Percentiles rank a stretch among this genome's conserved stretches.
These are phyloP conservation scores for Erodium trifolium DNA, from an alignment of 441 rosid genomes.

Conservation along the genomic window DNA sequence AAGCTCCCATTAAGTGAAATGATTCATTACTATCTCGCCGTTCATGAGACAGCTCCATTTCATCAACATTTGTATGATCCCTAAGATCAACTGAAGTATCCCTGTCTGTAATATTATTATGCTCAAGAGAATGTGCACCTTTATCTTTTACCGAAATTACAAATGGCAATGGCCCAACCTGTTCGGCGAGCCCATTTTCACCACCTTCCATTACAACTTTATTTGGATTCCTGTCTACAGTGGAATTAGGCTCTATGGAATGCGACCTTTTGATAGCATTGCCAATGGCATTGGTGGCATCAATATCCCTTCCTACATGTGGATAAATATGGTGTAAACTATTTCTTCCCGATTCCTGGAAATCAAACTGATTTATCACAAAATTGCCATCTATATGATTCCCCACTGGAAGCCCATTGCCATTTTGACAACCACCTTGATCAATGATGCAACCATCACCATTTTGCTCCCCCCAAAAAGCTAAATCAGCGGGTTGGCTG, in stretches of 20 bases:
- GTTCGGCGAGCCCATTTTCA: slow-evolving; percentile 13
- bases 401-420: slow-evolving; percentile 13
- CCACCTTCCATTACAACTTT: slow-evolving; percentile 21
- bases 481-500: slow-evolving; percentile 15
- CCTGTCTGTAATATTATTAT: slow-evolving; percentile 14
- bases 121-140: slow-evolving; percentile 11
- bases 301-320: not conserved
- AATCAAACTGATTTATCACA: slow-evolving; percentile 23
- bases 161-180: slow-evolving; percentile 6
- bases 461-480: slow-evolving; percentile 18
- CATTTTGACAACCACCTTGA: slow-evolving; percentile 21
- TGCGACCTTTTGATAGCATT: not conserved
- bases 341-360: slow-evolving; percentile 19
- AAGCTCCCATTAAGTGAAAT: slow-evolving; percentile 19
- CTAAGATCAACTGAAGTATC: slow-evolving; percentile 21
- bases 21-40: slow-evolving; percentile 15
- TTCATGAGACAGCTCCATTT: slow-evolving; percentile 17
- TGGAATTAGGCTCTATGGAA: slow-evolving; percentile 8
- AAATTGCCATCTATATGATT: slow-evolving; percentile 24
- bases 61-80: slow-evolving; percentile 23
- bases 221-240: slow-evolving; percentile 16
- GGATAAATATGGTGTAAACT: slow-evolving; percentile 12
- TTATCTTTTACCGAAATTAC: slow-evolving; percentile 15
- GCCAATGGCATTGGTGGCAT: not conserved
- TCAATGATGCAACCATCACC: slow-evolving; percentile 8